phyloP scores from a whole-genome alignment of 768 basidiomycete species.

The Peribolospora kevripleyi region DNA sequence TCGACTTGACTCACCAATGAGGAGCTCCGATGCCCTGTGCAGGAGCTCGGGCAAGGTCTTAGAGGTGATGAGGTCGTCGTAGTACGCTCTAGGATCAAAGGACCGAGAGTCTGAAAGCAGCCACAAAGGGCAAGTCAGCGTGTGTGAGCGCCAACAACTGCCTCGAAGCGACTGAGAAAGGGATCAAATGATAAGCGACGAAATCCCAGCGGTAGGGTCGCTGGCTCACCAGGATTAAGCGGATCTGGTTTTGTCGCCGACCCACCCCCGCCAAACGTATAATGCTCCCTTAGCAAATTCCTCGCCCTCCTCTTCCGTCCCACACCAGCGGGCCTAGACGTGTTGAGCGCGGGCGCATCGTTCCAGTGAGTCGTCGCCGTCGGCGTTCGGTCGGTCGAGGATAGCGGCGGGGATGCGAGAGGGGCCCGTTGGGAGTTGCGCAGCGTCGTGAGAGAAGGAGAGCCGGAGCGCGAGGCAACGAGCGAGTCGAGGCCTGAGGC shows the following conservation, averaged over 20 bases:
- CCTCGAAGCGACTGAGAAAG: neutral
- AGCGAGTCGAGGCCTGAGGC: no score
- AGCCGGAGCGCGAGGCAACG: no score
- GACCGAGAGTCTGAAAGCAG: neutral
- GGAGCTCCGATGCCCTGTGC: slow-evolving; percentile 56
- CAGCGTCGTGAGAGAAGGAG: no score
- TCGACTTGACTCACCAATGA: slow-evolving; percentile 29
- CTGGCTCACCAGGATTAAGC: slow-evolving; percentile 35
- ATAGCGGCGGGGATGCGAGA: no score
- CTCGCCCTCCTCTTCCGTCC: slow-evolving; percentile 34
- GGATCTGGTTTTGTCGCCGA: slow-evolving; percentile 24
- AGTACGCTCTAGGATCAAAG: slow-evolving; percentile 33
- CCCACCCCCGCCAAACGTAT: slow-evolving; percentile 42
- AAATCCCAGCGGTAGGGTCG: no score
- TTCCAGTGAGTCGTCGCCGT: no score
- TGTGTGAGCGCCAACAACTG: neutral
- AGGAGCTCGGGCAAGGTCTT: slow-evolving; percentile 47
- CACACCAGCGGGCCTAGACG: neutral
- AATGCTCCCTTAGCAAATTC: slow-evolving; percentile 61
- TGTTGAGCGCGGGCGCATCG: no score
- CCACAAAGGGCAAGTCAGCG: slow-evolving; percentile 12
- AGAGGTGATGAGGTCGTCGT: slow-evolving; percentile 63
- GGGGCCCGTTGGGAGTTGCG: no score
- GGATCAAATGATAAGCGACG: no score
- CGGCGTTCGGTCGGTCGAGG: no score